Conservation (phyloP, 2,329 filamentous ascomycete genomes). For the Aspergillus aculeatus region DNA sequence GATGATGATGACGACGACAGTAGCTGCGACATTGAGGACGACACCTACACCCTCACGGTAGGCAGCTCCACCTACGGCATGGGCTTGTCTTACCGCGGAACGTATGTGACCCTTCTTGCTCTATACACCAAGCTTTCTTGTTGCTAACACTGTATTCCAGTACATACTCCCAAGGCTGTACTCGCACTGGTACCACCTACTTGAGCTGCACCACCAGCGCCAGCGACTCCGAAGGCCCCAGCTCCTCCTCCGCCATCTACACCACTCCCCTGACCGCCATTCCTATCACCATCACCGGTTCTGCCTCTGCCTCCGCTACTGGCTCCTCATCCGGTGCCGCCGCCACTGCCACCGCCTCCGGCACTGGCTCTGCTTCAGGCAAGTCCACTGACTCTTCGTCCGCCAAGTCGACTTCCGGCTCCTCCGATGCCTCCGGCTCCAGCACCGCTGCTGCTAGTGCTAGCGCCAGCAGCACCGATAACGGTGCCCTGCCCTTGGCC, state of each 20-base stretch:
- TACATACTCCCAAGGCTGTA: background rate
- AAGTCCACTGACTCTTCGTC: conserved; percentile 1
- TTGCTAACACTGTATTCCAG: background rate
- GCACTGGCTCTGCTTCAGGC: conserved; percentile 7
- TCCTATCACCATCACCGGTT: conserved; percentile 26
- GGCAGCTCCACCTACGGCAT: background rate
- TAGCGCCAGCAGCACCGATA: conserved; percentile 17
- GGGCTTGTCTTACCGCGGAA: background rate
- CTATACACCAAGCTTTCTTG: conserved; percentile 2
- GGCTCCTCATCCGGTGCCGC: conserved; percentile 16
- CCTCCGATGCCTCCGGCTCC: conserved; percentile 2
- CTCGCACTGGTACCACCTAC: background rate
- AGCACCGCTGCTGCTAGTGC: conserved; percentile 6
- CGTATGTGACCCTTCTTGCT: background rate
- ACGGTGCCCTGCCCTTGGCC: conserved; percentile 23
- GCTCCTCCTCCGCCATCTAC: conserved; percentile 10
- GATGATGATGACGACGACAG: background rate
- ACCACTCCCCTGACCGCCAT: conserved; percentile 16
- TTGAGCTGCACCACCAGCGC: background rate
- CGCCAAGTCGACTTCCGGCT: background rate
- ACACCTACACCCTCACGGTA: background rate
- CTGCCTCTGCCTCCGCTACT: conserved; percentile 16
- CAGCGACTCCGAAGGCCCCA: conserved; percentile 5
- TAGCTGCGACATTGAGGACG: background rate
- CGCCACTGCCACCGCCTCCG: conserved; percentile 11